Base-by-base conservation (phyloP, 2,329 filamentous ascomycete species). In the Neofusicoccum cordaticola region DNA sequence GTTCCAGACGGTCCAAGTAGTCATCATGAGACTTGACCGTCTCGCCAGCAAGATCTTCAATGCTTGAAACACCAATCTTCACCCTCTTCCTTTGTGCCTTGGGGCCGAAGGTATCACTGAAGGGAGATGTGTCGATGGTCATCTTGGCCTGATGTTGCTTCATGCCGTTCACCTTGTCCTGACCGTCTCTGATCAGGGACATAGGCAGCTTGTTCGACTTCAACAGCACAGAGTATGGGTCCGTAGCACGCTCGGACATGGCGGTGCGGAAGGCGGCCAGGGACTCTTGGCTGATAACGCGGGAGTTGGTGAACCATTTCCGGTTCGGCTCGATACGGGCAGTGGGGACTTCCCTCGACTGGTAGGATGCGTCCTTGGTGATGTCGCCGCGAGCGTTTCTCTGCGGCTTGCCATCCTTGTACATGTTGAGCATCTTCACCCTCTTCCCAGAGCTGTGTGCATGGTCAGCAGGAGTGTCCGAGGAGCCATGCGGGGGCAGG, bases 151-250 rank as follows among this genome's bases (percentile, higher is more conserved):
- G 86, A 78, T 98, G 94, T 76, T 97, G 88, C 81, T 97, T 96
- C 65, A 97, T 78, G 0, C 93, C 94, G 72, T 96, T 94, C 70
- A 89, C 79, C 61, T 78, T 79, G 68, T 77, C 86, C 52, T 88
- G 85, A 65, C 89, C 84, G 63, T 98, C 94, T 67, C 88, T 86
- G 74, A 99, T 96, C 76, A 99, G 81, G 70, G 88, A 94, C 92
- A 99, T 94, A 45, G 95, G 95, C 56, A 99, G 85, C 82, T 98
- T 98, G 80, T 98, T 98, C 70, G 91, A 90, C 82, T 97, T 97
- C 68, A 99, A 84, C n/a, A 98, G 86, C 66, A 97, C 95, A 66
- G 91, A 90, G 78, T 97, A 97, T 0, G 95, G 95, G 74, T 99
- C 93, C 17, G 89, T 88, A 61, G 91, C 89, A 78, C 93, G 91